Evolutionary conservation across 1,139 yeast species (phyloP).

Genomic region (Geotrichum histeridarum): DNA sequence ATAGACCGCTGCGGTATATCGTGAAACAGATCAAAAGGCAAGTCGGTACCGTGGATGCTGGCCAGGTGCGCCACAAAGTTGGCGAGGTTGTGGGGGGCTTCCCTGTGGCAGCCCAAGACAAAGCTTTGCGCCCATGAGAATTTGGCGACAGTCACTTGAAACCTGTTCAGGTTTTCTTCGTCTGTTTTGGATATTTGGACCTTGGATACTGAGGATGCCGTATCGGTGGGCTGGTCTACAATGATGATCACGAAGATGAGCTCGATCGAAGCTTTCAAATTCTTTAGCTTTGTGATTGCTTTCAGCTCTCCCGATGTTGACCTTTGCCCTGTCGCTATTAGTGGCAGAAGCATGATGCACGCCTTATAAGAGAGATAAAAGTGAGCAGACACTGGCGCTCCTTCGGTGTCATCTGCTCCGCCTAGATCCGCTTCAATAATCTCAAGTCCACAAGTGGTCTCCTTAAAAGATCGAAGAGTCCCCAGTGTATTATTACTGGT

Average conservation of each 20-base stretch:
- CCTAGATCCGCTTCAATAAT: constrained; percentile 18
- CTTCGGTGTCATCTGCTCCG: constrained; percentile 1
- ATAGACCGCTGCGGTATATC: constrained; percentile 7
- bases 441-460: background rate
- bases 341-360: constrained; percentile 13
- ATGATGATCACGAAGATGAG: constrained; percentile 12
- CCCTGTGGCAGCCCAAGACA: constrained; percentile 2
- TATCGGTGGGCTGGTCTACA: constrained; percentile 1
- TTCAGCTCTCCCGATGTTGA: constrained; percentile 9
- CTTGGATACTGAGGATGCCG: background rate
- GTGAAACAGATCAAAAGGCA: constrained; percentile 9
- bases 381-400: constrained; percentile 2
- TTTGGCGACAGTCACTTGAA: constrained; percentile 13
- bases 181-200: constrained; percentile 4
- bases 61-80: constrained; percentile 11
- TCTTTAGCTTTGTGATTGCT: constrained; percentile 6
- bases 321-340: constrained; percentile 10
- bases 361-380: constrained; percentile 15
- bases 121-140: constrained; percentile 18
- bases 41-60: constrained; percentile 4
- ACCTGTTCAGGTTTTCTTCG: background rate
- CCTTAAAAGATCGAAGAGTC: constrained; percentile 5
- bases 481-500: constrained; percentile 7
- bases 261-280: constrained; percentile 12
- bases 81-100: background rate